Evolutionary conservation across 306 rosid species (phyloP), one percentile per base, ranked within the genome.

Genomic region (Citrullus colocynthis): DNA sequence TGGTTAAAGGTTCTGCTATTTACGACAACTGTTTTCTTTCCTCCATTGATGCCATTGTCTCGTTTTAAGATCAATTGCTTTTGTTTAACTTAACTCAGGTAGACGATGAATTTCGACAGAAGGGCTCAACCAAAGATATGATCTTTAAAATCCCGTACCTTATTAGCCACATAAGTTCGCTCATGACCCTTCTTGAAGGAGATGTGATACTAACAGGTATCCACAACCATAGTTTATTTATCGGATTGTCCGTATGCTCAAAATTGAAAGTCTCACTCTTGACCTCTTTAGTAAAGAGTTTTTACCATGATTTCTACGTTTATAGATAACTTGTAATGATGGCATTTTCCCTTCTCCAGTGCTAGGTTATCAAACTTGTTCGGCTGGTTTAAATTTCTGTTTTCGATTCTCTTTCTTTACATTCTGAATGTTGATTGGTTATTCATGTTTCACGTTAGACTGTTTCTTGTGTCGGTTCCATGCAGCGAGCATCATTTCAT

Each of bases 121-220:
- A 86, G 79, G 98, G 97, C 80, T 90, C 98, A 71, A 94, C 98
- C 81, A 92, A 89, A 87, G 95, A 94, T 82, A 90, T 89, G 97
- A 94, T 92, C 58, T 94, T 94, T 80, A 94, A 90, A 89, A 82
- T 94, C 64, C 98, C 98, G 17, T 94, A 81, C 88, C 89, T 94
- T 77, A 88, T 94, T 81, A 94, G 98, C 89, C 84, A 92, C 85
- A 90, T 92, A 75, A 94, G 96, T 82, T 89, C 97, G 58, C 10
- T 87, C 79, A 83, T 92, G 85, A 94, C 98, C 75, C 91, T 94
- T 84, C 83, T 94, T 67, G 97, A 92, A 88, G 97, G 98, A 82
- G 98, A 94, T 85, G 97, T 94, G 69, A 89, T 92, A 69, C 92
- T 94, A 18, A 92, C 98, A 77, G 97, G 98, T 94, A 90, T 20